phyloP scores from a whole-genome alignment of 2,329 filamentous ascomycete species.

The Dactylellina drechsleri region DNA sequence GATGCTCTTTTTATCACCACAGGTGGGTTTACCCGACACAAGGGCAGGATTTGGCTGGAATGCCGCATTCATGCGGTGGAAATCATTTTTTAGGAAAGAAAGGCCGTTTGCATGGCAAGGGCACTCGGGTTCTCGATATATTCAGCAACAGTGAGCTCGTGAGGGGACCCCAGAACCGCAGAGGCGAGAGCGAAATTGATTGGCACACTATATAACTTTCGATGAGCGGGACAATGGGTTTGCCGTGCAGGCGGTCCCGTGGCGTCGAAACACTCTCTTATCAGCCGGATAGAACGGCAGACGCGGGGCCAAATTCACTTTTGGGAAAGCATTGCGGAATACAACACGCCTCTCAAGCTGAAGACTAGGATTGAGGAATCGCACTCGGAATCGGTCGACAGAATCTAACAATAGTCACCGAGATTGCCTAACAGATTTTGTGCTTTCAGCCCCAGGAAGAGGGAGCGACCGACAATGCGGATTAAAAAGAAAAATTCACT shows the following conservation, averaged over 20 bases:
- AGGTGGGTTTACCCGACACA: not conserved
- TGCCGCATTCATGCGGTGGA: constrained; percentile 23
- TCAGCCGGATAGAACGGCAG: constrained; percentile 6
- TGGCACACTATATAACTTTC: not conserved
- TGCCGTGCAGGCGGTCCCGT: constrained; percentile 23
- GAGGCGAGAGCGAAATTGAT: not conserved
- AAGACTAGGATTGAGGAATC: not conserved
- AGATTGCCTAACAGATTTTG: not conserved
- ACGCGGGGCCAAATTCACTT: constrained; percentile 14
- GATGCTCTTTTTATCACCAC: not conserved
- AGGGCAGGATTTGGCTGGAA: not conserved
- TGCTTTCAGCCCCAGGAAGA: constrained; percentile 10
- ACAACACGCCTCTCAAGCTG: not conserved
- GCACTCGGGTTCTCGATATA: not conserved
- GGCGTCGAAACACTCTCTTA: constrained; percentile 18
- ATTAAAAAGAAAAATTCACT: not conserved
- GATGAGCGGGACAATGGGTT: constrained; percentile 8
- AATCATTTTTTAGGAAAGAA: not conserved
- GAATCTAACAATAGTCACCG: not conserved
- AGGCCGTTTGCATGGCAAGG: not conserved
- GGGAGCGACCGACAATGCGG: not conserved
- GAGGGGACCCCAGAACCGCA: not conserved
- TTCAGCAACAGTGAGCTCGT: not conserved
- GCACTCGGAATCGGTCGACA: constrained; percentile 13
- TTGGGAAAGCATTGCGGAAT: constrained; percentile 7